A percentile compares a stretch with the other conserved stretches of the same genome.
Conservation (phyloP, 2,329 filamentous ascomycete species). For the Exutisphaerella laricina region DNA sequence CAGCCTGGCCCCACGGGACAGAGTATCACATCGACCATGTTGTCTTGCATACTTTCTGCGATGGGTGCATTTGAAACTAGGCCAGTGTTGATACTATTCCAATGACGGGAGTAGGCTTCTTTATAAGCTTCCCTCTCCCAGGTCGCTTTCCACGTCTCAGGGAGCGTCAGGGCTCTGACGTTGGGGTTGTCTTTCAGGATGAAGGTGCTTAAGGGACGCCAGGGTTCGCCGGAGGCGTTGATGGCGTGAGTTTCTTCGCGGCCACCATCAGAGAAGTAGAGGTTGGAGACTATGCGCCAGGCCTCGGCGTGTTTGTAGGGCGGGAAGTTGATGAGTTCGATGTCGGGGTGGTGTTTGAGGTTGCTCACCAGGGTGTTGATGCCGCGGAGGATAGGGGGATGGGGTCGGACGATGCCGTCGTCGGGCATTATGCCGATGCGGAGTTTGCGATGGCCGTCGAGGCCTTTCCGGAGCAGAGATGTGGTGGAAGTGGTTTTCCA, state of each 20-base stretch:
- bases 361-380: conserved; percentile 43
- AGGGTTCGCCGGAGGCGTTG: conserved; percentile 52
- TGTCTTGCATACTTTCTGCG: conserved; percentile 15
- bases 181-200: conserved; percentile 54
- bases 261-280: conserved; percentile 59
- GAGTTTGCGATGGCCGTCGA: conserved; percentile 36
- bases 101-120: conserved; percentile 42
- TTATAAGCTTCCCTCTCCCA: conserved; percentile 42
- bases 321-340: conserved; percentile 50
- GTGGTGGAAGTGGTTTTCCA: conserved; percentile 38
- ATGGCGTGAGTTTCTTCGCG: conserved; percentile 49
- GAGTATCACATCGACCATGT: conserved; percentile 55
- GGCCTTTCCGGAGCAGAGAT: conserved; percentile 18
- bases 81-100: conserved; percentile 40
- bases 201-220: conserved; percentile 53
- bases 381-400: conserved; percentile 59
- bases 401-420: conserved; percentile 60
- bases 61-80: conserved; percentile 17
- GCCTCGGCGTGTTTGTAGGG: conserved; percentile 47
- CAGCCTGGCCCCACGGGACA: conserved; percentile 54
- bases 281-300: conserved; percentile 42
- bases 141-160: conserved; percentile 41
- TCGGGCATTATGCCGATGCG: conserved; percentile 59
- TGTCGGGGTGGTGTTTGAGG: conserved; percentile 42
- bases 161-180: conserved; percentile 38